Evolutionary conservation across 768 basidiomycete genomes (phyloP).

Genomic region (Clavulina sp.): DNA sequence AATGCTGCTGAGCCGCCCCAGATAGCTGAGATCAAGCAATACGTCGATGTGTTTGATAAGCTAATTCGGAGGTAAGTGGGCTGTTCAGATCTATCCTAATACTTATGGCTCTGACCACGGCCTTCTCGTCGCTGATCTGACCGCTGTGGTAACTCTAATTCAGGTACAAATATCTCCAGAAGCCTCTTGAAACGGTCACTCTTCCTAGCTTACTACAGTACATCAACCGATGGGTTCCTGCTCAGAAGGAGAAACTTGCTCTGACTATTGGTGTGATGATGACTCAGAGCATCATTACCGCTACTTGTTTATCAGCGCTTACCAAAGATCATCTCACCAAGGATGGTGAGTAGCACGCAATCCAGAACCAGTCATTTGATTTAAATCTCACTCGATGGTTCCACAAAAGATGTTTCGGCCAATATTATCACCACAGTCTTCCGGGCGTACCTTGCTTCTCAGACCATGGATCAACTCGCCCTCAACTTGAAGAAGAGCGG

Average conservation of each 20-base stretch:
- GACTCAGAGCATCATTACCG: constrained; percentile 64
- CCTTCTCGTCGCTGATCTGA: neutral
- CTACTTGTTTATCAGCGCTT: constrained; percentile 61
- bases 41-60: constrained; percentile 88
- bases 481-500: constrained; percentile 65
- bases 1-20: constrained; percentile 62
- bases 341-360: constrained; percentile 47
- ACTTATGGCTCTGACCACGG: neutral
- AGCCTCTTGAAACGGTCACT: constrained; percentile 74
- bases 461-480: constrained; percentile 81
- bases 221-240: constrained; percentile 63
- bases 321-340: constrained; percentile 92
- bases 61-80: constrained; percentile 68
- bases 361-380: neutral
- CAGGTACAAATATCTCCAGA: constrained; percentile 98
- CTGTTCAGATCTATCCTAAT: neutral
- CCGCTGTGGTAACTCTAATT: neutral
- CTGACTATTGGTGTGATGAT: constrained; percentile 67
- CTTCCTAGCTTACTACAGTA: constrained; percentile 79
- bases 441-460: constrained; percentile 61
- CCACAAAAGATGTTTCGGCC: constrained; percentile 49
- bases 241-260: constrained; percentile 68
- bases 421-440: constrained; percentile 62
- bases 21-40: constrained; percentile 77
- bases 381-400: constrained; percentile 1